Percentiles rank a stretch among this genome's conserved stretches.
phyloP scores from a whole-genome alignment of 257 asterid genomes.

The Jacaranda copaia region DNA sequence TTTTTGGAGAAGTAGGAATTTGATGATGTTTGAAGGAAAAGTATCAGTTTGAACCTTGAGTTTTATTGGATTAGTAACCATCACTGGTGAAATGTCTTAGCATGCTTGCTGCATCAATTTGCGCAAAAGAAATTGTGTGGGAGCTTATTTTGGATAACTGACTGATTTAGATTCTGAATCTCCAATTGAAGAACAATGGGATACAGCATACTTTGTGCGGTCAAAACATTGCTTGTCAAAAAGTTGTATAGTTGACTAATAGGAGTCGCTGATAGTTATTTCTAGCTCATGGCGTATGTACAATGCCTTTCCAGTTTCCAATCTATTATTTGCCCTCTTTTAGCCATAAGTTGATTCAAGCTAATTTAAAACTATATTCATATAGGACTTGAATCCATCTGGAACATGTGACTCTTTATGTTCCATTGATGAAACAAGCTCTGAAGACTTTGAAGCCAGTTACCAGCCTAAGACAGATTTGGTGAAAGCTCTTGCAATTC shows the following conservation, averaged over 20 bases:
- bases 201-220: background rate
- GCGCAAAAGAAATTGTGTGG: background rate
- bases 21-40: slow-evolving; percentile 19
- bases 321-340: background rate
- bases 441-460: slow-evolving; percentile 68
- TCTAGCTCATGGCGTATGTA: slow-evolving; percentile 13
- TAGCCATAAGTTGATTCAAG: slow-evolving; percentile 15
- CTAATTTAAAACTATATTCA: slow-evolving; percentile 14
- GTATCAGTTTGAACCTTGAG: background rate
- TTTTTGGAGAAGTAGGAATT: slow-evolving; percentile 9
- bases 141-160: background rate
- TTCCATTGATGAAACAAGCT: slow-evolving; percentile 86
- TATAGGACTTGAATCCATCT: slow-evolving; percentile 56
- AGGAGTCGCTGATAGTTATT: background rate
- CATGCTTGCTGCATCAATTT: background rate
- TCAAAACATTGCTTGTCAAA: background rate
- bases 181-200: slow-evolving; percentile 8
- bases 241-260: slow-evolving; percentile 6
- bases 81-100: slow-evolving; percentile 3
- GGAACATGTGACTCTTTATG: slow-evolving; percentile 97
- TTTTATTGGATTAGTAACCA: background rate
- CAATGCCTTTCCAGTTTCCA: background rate
- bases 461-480: slow-evolving; percentile 89
- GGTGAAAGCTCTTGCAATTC: slow-evolving; percentile 83
- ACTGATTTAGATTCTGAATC: slow-evolving; percentile 12